A percentile compares a stretch with the other conserved stretches of the same genome.
Evolutionary conservation across 106 monocot species (phyloP).

Genomic region (Alisma plantagoaquatica): DNA sequence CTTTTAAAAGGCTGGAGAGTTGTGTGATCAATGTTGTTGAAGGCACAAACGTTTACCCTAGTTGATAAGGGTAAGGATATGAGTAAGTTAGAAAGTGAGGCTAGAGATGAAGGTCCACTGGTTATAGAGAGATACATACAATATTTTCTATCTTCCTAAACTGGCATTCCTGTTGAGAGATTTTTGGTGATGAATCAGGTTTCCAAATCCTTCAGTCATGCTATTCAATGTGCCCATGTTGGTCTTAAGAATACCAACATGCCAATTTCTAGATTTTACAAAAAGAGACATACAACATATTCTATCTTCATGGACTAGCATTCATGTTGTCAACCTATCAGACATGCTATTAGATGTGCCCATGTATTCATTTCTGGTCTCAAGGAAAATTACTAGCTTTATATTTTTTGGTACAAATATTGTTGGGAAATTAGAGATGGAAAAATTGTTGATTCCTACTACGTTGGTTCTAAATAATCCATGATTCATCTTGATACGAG

Average conservation of each 20-base stretch:
- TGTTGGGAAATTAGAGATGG: slow-evolving; percentile 14
- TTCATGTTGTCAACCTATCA: no score
- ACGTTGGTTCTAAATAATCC: slow-evolving; percentile 22
- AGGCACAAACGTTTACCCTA: slow-evolving; percentile 16
- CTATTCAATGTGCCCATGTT: no score
- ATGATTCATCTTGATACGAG: slow-evolving; percentile 26
- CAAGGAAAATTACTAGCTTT: slow-evolving; percentile 9
- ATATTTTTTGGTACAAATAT: slow-evolving; percentile 24
- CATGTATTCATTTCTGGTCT: slow-evolving; percentile 11
- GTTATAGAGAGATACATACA: slow-evolving; percentile 20
- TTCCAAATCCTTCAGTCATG: slow-evolving; percentile 11
- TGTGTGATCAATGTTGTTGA: slow-evolving; percentile 23
- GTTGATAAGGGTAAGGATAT: slow-evolving; percentile 23
- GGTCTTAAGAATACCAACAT: no score
- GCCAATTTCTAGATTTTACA: no score
- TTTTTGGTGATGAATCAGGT: slow-evolving; percentile 14
- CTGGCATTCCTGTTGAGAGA: slow-evolving; percentile 14
- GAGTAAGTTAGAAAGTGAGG: slow-evolving; percentile 15
- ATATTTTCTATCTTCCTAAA: slow-evolving; percentile 18
- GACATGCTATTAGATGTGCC: slow-evolving; percentile 7
- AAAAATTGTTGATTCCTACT: slow-evolving; percentile 16
- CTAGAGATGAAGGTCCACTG: slow-evolving; percentile 18
- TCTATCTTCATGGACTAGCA: no score
- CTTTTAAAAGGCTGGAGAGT: slow-evolving; percentile 20
- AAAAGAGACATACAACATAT: no score